Evolutionary conservation across 805 yeast species (phyloP).

Genomic region (Schwanniomyces pseudopolymorphus): DNA sequence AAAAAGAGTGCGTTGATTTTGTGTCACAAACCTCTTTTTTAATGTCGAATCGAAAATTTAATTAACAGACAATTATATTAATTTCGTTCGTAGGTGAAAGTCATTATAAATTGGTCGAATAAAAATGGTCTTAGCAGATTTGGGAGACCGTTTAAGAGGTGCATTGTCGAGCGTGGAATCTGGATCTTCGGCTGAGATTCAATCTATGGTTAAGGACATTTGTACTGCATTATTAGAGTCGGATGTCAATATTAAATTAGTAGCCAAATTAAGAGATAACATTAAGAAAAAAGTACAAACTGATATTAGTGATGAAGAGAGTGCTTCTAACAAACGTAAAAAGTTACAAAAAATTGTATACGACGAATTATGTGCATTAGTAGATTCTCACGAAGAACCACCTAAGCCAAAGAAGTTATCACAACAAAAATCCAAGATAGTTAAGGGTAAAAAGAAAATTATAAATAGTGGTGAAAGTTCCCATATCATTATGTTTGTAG

Average conservation of each 20-base stretch:
- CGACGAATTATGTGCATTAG: conserved; percentile 85
- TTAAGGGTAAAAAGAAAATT: conserved; percentile 28
- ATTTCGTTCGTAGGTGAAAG: neutral
- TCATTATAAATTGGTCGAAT: neutral
- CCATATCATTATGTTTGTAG: conserved; percentile 93
- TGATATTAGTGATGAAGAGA: conserved; percentile 51
- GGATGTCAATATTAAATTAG: conserved; percentile 90
- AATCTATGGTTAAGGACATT: conserved; percentile 74
- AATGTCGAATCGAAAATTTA: neutral
- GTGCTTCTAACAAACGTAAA: conserved; percentile 68
- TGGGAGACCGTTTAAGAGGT: conserved; percentile 42
- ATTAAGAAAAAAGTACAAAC: conserved; percentile 48
- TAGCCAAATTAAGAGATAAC: conserved; percentile 70
- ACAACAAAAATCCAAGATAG: conserved; percentile 14
- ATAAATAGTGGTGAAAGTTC: conserved; percentile 19
- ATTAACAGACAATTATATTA: neutral
- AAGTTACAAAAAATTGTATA: conserved; percentile 88
- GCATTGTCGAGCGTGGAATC: conserved; percentile 43
- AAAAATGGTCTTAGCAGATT: conserved; percentile 45
- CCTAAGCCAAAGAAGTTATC: conserved; percentile 83
- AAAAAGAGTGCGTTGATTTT: neutral
- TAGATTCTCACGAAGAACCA: conserved; percentile 63
- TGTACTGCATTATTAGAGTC: conserved; percentile 88
- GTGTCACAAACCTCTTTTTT: neutral
- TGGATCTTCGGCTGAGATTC: conserved; percentile 39